Base-by-base conservation (phyloP, 768 basidiomycete genomes). In the Lanmaoa rubissima region DNA sequence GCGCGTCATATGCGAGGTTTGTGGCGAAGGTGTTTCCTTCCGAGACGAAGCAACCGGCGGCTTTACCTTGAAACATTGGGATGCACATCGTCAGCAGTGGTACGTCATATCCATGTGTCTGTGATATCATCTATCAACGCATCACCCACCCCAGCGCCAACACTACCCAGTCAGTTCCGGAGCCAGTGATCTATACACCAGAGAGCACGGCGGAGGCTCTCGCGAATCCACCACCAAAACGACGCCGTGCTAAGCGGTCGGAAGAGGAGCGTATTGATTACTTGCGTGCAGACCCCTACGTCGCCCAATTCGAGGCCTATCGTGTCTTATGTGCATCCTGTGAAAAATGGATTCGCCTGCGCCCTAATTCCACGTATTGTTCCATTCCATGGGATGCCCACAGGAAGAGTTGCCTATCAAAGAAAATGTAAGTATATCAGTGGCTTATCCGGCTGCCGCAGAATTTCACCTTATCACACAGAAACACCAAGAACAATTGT, bases 361-460 rank as follows among this genome's bases (percentile, higher is more conserved):
- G 90, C 9, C 88, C 89, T 43, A 92, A 92, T 69, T 91, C 89
- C 52, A 91, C 89, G 0, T 92, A 90, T 64, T 92, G 90, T 65
- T 87, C 85, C n/a, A 91, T 92, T 52, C 90, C 90, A 0, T 92
- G 90, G 90, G 88, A 91, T 66, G 89, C 90, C 4, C 90, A 92
- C 65, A 76, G 90, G 41, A 91, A 90, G 75, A 88, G 87, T 66
- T 91, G 89, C 72, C 73, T 92, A 45, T 84, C 87, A 1, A 90
- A 88, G 75, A 88, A 88, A 70, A 80, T 83, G 88, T 87, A 66
- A 58, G 85, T 39, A 42, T 39, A 57, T 62, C 49, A 43, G 21
- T 51, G 7, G 40, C 31, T 57, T 51, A 34, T 58, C 45, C 52
- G 43, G 49, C 31, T 48, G 10, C 46, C 53, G 52, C 44, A 44